These are phyloP conservation scores for Claviceps capensis DNA, from an alignment of 2,329 filamentous ascomycete species.

Conservation along the genomic window DNA sequence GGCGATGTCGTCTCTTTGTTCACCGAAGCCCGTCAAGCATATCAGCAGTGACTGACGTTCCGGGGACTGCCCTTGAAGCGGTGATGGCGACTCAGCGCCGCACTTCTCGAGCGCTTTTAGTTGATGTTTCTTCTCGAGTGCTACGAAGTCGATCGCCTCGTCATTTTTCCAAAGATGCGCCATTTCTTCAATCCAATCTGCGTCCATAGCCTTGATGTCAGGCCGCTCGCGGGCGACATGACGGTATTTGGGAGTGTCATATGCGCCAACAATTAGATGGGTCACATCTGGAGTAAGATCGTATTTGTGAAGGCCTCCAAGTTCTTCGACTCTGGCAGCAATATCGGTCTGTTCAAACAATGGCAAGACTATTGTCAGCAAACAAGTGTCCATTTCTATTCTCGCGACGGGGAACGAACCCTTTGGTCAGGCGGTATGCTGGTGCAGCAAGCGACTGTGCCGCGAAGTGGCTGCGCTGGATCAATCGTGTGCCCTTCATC, in stretches of 20 bases:
- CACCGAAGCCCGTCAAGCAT: conserved; percentile 45
- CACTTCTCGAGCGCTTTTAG: conserved; percentile 48
- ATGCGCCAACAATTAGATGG: conserved; percentile 81
- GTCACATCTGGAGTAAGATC: conserved; percentile 94
- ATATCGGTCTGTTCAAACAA: conserved; percentile 35
- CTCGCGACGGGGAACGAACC: conserved; percentile 31
- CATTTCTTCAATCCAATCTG: conserved; percentile 75
- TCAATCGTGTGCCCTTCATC: conserved; percentile 29
- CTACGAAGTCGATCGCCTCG: conserved; percentile 58
- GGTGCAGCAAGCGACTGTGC: conserved; percentile 76
- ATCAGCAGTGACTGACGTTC: conserved; percentile 31
- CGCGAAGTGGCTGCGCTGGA: conserved; percentile 49
- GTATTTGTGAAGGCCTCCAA: conserved; percentile 77
- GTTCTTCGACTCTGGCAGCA: conserved; percentile 53
- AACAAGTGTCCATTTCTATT: background rate
- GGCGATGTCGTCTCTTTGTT: conserved; percentile 57
- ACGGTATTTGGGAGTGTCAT: conserved; percentile 84
- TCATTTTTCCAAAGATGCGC: conserved; percentile 70
- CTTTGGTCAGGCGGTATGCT: conserved; percentile 67
- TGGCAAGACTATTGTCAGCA: background rate
- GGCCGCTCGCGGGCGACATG: conserved; percentile 83
- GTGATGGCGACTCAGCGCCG: conserved; percentile 25
- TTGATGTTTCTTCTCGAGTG: conserved; percentile 52
- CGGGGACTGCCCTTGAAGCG: conserved; percentile 7
- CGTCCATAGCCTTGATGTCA: conserved; percentile 70